Percentiles rank a stretch among this genome's conserved stretches.
These are phyloP conservation scores for Lactifluus pinguis DNA, from an alignment of 768 basidiomycete species.

Conservation along the genomic window DNA sequence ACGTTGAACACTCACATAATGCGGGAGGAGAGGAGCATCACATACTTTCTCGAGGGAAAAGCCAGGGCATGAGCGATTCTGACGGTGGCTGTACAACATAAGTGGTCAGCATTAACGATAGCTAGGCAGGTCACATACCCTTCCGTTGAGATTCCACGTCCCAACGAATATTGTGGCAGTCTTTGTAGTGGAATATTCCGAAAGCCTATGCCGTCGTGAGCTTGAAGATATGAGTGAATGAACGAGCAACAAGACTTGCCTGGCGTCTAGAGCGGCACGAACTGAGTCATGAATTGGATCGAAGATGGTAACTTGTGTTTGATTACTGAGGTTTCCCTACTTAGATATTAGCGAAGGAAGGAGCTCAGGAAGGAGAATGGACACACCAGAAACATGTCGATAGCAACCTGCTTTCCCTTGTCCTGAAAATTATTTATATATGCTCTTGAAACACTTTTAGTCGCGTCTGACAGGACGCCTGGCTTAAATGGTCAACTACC, in stretches of 20 bases:
- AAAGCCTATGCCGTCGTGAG: conserved; percentile 35
- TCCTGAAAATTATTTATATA: conserved; percentile 99
- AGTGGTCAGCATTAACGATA: background rate
- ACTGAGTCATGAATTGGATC: conserved; percentile 92
- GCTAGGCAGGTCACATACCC: conserved; percentile 38
- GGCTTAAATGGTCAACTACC: background rate
- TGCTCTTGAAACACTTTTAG: conserved; percentile 90
- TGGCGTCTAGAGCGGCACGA: conserved; percentile 53
- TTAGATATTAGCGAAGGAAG: background rate
- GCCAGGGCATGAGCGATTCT: conserved; percentile 81
- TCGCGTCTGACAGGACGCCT: conserved; percentile 92
- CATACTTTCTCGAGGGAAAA: conserved; percentile 78
- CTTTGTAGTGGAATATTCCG: conserved; percentile 77
- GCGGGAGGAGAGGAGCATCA: conserved; percentile 8
- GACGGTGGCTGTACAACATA: conserved; percentile 50
- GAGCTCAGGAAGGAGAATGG: background rate
- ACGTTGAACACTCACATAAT: background rate
- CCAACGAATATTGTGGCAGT: conserved; percentile 74
- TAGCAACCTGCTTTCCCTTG: conserved; percentile 85
- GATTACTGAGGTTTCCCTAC: conserved; percentile 90
- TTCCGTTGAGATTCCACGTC: conserved; percentile 94
- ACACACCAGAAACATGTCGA: conserved; percentile 88
- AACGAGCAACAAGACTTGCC: conserved; percentile 36
- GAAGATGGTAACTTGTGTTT: conserved; percentile 82
- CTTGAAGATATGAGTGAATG: background rate